Conservation (phyloP, 2,329 filamentous ascomycete species). For the Sphaerostilbella broomeana region DNA sequence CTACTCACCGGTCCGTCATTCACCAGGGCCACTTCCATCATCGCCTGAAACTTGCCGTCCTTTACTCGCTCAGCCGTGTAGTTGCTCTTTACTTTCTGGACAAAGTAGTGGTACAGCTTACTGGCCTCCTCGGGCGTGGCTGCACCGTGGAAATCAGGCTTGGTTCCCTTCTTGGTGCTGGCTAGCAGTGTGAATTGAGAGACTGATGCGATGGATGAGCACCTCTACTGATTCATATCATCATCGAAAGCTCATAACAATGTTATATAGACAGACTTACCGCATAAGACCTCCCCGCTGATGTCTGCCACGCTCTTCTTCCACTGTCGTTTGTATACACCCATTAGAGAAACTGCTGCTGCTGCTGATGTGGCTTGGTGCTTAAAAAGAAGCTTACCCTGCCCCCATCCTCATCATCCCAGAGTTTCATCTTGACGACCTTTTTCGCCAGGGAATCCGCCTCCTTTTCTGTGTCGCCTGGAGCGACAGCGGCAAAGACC, state of each 20-base stretch:
- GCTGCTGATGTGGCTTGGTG: too few species aligned
- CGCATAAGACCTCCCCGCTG: slow-evolving; percentile 86
- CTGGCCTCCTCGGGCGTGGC: slow-evolving; percentile 72
- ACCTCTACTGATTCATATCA: too few species aligned
- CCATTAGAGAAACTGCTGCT: too few species aligned
- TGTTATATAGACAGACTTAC: slow-evolving; percentile 39
- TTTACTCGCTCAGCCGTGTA: slow-evolving; percentile 74
- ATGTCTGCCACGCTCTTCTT: slow-evolving; percentile 86
- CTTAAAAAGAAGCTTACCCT: slow-evolving; percentile 49
- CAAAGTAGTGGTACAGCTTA: slow-evolving; percentile 77
- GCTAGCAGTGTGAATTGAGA: slow-evolving; percentile 95
- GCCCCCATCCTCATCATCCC: slow-evolving; percentile 72
- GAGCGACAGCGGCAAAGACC: slow-evolving; percentile 85
- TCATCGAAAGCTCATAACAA: too few species aligned
- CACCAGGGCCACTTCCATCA: slow-evolving; percentile 94
- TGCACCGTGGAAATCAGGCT: slow-evolving; percentile 90
- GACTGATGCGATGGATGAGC: slow-evolving; percentile 51
- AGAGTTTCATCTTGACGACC: slow-evolving; percentile 82
- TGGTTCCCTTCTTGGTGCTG: slow-evolving; percentile 90
- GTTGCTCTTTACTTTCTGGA: slow-evolving; percentile 63
- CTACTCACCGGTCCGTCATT: slow-evolving; percentile 71
- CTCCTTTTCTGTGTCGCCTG: slow-evolving; percentile 85
- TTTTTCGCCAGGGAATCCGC: slow-evolving; percentile 77
- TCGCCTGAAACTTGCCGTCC: slow-evolving; percentile 94
- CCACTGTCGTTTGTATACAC: slow-evolving; percentile 74